Evolutionary conservation across 2,329 filamentous ascomycete species (phyloP), one percentile per base, ranked within the genome.

Genomic region (Ophiostoma triangulosporum): DNA sequence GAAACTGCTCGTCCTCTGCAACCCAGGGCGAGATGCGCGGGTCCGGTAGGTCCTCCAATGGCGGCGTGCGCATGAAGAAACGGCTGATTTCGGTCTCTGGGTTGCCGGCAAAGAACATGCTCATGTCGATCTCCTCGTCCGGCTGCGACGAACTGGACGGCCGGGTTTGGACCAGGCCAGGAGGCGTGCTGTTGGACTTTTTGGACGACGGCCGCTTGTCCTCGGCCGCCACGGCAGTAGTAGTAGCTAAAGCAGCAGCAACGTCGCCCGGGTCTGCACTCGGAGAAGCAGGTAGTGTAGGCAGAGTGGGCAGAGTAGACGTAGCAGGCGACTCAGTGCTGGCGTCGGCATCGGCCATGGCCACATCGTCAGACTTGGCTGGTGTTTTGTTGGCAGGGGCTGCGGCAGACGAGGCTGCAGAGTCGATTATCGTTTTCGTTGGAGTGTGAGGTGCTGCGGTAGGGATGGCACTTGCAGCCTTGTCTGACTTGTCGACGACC

Each of bases 61-160:
- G 76, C 2, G 78, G 78, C 1, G 78, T 81, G 22, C 66, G 64
- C 65, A 76, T 75, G 54, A 70, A 74, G 52, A 73, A 69, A 11
- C 77, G 71, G 27, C 76, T 70, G 6, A 68, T 67, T 38, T 75
- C 72, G 26, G 74, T 64, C n/a, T 70, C 70, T 56, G 73, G 67
- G 29, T 48, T 48, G 46, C 20, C 15, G 17, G 46, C 46, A 17
- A 48, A 48, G 26, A 48, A 48, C 9, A n/a, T 17, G 9, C 9
- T 48, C 35, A 69, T 70, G n/a, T 75, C 70, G 35, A 75, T 69
- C 40, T 74, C 75, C 50, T 80, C 71, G 29, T 70, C 69, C 29
- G 70, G 66, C 38, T 72, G 73, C 4, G 74, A 76, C 4, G 74
- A 73, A 7, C 70, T 76, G 55, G 69, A 76, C 0, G 64, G 64